Evolutionary conservation across 768 basidiomycete species (phyloP).

Genomic region (Termitomyces sp.): DNA sequence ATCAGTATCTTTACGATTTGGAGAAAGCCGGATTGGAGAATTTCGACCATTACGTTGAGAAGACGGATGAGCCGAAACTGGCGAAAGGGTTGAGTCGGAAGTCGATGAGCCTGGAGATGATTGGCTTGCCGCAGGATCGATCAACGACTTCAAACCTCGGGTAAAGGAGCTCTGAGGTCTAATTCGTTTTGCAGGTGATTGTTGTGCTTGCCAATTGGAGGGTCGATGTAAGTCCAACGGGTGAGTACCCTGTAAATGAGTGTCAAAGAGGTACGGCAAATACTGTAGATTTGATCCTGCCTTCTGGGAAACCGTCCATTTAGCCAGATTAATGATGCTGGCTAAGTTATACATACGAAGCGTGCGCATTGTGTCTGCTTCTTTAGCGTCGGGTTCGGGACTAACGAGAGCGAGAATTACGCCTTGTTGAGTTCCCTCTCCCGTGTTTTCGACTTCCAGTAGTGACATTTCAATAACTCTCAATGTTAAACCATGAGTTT

Average conservation of each 20-base stretch:
- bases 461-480: slow-evolving; percentile 78
- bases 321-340: slow-evolving; percentile 68
- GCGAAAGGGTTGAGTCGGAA: slow-evolving; percentile 26
- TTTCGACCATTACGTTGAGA: slow-evolving; percentile 3
- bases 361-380: slow-evolving; percentile 48
- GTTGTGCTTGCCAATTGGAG: slow-evolving; percentile 45
- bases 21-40: slow-evolving; percentile 8
- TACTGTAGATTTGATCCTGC: slow-evolving; percentile 26
- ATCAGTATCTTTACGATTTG: slow-evolving; percentile 25
- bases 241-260: slow-evolving; percentile 38
- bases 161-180: slow-evolving; percentile 54
- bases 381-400: slow-evolving; percentile 47
- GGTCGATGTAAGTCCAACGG: slow-evolving; percentile 57
- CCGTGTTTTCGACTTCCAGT: slow-evolving; percentile 60
- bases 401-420: slow-evolving; percentile 76
- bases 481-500: neutral
- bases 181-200: slow-evolving; percentile 42
- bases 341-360: slow-evolving; percentile 82
- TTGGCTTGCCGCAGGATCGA: slow-evolving; percentile 25
- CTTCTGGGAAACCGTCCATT: slow-evolving; percentile 66
- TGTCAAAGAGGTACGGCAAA: neutral
- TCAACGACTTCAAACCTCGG: slow-evolving; percentile 56
- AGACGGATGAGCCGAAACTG: neutral
- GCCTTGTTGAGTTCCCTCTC: slow-evolving; percentile 51
- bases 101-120: slow-evolving; percentile 18